Evolutionary conservation across 2,329 filamentous ascomycete species (phyloP), one percentile per base, ranked within the genome.

Genomic region (Pochonia chlamydosporia): DNA sequence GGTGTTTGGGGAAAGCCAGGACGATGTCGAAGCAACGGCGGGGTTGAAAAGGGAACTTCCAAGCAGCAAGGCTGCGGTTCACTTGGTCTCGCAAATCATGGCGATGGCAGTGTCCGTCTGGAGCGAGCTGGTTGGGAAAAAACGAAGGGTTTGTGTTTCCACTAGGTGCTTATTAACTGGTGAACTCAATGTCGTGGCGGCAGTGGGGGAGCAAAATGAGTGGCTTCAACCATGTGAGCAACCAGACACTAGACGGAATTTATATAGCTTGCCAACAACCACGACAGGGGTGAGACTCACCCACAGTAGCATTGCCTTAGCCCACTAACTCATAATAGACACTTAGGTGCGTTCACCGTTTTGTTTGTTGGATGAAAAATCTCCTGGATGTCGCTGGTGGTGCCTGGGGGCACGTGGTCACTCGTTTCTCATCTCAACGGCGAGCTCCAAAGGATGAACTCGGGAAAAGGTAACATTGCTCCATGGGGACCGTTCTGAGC

Each of bases 21-120:
- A 39, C 14, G 35, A 35, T 18, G 31, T 16, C 31, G n/a, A 18
- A 35, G 14, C 31, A 14, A 16, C 11, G n/a, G 31, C 31, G 31
- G 31, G 31, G 31, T 35, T 16, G 31, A 8, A 35, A 35, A 5
- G 31, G 30, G 5, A 8, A 16, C n/a, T 35, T 35, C 7, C 31
- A 35, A 14, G 31, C 31, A 35, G 31, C 31, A 16, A 16, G 31
- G 31, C 35, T 23, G 35, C 35, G 23, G 31, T 35, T 31, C 30
- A 36, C 30, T 23, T 47, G 21, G 16, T 10, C 30, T 18, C 39
- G 23, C 21, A 21, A 28, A 40, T 44, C 46, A 48, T 40, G 43
- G 30, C 28, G 46, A 48, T 25, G 31, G 35, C 11, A 16, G 5
- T 10, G 23, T 28, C 14, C 16, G 23, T 41, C 40, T 39, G 9